These are phyloP conservation scores for Vaccinium vitisidaea DNA, from an alignment of 148 eudicot species.

Conservation along the genomic window DNA sequence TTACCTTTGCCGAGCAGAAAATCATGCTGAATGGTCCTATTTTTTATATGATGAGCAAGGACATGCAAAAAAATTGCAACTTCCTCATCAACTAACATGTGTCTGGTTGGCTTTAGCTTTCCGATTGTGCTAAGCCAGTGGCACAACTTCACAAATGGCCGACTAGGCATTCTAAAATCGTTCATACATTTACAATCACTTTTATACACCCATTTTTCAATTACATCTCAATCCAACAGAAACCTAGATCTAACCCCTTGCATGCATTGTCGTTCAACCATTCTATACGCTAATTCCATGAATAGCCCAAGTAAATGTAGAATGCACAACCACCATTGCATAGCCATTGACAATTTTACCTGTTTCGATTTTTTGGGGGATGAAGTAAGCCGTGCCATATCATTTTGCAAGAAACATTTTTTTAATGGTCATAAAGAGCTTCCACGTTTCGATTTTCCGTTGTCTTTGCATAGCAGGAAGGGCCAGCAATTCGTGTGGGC, in stretches of 20 bases:
- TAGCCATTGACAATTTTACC: background rate
- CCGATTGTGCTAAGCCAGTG: too few relatives aligned
- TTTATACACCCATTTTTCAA: background rate
- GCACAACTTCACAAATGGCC: background rate
- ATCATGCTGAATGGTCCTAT: background rate
- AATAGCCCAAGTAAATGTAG: background rate
- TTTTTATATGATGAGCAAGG: background rate
- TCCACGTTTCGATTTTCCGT: too few relatives aligned
- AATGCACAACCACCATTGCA: background rate
- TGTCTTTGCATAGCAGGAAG: too few relatives aligned
- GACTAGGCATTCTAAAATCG: background rate
- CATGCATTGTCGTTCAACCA: background rate
- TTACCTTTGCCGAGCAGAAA: background rate
- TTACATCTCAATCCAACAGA: background rate
- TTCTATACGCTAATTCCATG: background rate
- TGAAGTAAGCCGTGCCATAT: too few relatives aligned
- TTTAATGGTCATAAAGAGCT: too few relatives aligned
- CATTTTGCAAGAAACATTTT: too few relatives aligned
- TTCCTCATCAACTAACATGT: background rate
- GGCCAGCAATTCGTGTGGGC: too few relatives aligned
- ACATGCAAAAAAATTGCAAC: background rate
- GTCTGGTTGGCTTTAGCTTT: background rate
- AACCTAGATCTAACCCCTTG: background rate
- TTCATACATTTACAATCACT: background rate
- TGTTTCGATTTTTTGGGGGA: background rate